Conservation (phyloP, 2,329 filamentous ascomycete genomes). For the Lomentospora prolificans region DNA sequence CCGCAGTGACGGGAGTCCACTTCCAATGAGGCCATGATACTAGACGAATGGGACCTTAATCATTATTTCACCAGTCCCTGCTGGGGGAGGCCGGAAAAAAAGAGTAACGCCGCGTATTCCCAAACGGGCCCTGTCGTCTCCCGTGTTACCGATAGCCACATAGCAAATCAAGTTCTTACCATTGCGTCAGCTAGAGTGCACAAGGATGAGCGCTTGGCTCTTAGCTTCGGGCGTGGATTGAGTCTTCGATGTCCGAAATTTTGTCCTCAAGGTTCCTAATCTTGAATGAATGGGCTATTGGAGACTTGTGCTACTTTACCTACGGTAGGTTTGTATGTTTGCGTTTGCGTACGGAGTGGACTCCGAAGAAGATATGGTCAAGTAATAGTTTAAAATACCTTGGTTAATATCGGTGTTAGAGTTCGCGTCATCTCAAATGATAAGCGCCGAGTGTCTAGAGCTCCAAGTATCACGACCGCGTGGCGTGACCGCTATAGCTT, state of each 20-base stretch:
- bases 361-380: too few relatives aligned
- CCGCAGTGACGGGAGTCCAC: not conserved
- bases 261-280: too few relatives aligned
- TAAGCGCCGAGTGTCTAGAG: too few relatives aligned
- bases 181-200: not conserved
- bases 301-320: too few relatives aligned
- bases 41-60: not conserved
- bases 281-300: too few relatives aligned
- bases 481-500: too few relatives aligned
- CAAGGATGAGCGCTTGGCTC: not conserved
- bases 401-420: too few relatives aligned
- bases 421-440: too few relatives aligned
- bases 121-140: not conserved
- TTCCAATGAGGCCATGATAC: not conserved
- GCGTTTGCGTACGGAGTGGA: too few relatives aligned
- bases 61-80: not conserved
- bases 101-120: not conserved
- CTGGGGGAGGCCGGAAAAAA: not conserved
- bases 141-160: not conserved
- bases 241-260: not conserved
- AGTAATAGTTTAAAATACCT: too few relatives aligned
- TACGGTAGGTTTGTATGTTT: too few relatives aligned
- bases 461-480: too few relatives aligned
- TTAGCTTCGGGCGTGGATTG: not conserved
- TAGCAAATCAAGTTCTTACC: not conserved